Conservation (phyloP, 164 flowering plant genomes). For the Macadamia tetraphylla region DNA sequence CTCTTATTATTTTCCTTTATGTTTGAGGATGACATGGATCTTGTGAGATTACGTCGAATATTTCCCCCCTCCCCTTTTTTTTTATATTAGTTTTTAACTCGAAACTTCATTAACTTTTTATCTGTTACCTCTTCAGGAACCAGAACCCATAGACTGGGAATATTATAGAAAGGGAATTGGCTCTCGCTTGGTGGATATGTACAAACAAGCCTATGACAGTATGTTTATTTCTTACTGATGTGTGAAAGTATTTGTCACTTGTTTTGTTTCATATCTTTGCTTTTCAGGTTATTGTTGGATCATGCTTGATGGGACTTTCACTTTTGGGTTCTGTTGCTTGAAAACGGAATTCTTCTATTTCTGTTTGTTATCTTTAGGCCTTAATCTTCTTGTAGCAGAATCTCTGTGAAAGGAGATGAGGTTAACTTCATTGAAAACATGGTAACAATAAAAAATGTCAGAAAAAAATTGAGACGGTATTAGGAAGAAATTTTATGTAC, state of each 20-base stretch:
- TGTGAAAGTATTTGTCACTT: not conserved
- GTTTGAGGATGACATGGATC: too few relatives aligned
- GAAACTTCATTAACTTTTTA: not conserved
- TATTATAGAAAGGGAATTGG: constrained; percentile 93
- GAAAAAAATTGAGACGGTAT: too few relatives aligned
- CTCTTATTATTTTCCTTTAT: too few relatives aligned
- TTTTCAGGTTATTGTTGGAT: not conserved
- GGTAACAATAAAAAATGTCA: too few relatives aligned
- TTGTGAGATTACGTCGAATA: too few relatives aligned
- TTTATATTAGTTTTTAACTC: not conserved
- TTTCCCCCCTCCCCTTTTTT: too few relatives aligned
- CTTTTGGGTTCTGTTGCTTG: not conserved
- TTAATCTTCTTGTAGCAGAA: not conserved
- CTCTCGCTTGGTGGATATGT: constrained; percentile 85
- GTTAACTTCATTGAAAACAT: too few relatives aligned
- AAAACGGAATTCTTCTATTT: not conserved
- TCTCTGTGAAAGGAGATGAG: too few relatives aligned
- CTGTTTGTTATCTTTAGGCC: not conserved
- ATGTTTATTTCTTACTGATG: constrained; percentile 17
- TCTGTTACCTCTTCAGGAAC: constrained; percentile 51
- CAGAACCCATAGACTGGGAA: constrained; percentile 98
- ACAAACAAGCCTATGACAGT: constrained; percentile 92
- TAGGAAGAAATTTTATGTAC: too few relatives aligned
- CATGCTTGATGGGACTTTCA: not conserved
- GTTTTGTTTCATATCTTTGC: not conserved